Evolutionary conservation across 768 basidiomycete genomes (phyloP).

Genomic region (Lentinus tigrinus): DNA sequence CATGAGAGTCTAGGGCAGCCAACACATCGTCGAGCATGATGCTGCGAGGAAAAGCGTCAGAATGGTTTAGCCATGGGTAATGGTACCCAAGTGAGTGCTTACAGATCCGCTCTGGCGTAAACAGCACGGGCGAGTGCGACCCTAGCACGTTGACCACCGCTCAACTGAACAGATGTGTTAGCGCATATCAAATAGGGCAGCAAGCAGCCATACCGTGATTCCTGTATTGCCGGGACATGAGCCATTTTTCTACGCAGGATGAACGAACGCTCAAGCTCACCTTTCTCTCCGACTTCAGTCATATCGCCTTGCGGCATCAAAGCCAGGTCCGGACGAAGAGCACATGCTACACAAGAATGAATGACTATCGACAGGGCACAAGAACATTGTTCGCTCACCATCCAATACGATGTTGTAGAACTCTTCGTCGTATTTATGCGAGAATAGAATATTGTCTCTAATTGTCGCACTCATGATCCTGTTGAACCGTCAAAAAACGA

Average conservation of each 20-base stretch:
- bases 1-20: constrained; percentile 83
- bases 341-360: constrained; percentile 45
- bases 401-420: constrained; percentile 85
- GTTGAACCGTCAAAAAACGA: neutral
- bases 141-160: constrained; percentile 83
- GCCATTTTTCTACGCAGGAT: neutral
- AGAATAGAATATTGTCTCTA: constrained; percentile 90
- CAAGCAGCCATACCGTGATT: constrained; percentile 54
- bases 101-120: constrained; percentile 90
- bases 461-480: constrained; percentile 87
- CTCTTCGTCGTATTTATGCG: constrained; percentile 79
- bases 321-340: constrained; percentile 76
- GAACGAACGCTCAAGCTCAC: constrained; percentile 34
- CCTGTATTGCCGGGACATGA: constrained; percentile 29
- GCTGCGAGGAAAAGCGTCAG: constrained; percentile 30
- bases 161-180: constrained; percentile 43
- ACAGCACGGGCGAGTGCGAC: constrained; percentile 85
- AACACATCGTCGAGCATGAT: constrained; percentile 89
- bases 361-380: neutral
- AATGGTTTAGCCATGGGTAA: neutral
- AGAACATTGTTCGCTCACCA: constrained; percentile 38
- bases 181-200: neutral
- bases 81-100: constrained; percentile 32
- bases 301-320: constrained; percentile 80
- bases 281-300: constrained; percentile 86